Base-by-base conservation (phyloP, 495 filamentous ascomycete genomes). In the Aspergillus funiculosus region DNA sequence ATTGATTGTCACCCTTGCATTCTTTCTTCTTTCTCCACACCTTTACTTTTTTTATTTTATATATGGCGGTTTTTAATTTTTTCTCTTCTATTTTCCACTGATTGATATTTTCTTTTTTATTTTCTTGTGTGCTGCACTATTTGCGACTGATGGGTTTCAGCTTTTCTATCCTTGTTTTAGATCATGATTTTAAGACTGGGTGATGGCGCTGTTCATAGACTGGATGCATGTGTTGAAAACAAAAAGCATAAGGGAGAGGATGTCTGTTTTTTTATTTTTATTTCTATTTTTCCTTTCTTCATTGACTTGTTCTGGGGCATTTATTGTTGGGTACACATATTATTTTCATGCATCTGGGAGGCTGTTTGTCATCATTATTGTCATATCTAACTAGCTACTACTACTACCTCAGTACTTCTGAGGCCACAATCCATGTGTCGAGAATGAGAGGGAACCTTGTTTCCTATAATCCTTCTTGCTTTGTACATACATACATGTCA, bases 301-400 rank as follows among this genome's bases (percentile, higher is more conserved):
- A 44, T 49, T 49, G 18, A 50, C 52, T 27, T 51, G 45, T 30
- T 42, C 30, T 39, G 63, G 56, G 57, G 59, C 62, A 65, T 67
- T 55, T 28, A 42, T 60, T 27, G 38, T 39, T 57, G 42, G 39
- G 54, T 52, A 52, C 56, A 55, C 50, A 58, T 60, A 13, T 49
- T 48, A 58, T 58, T n/a, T 56, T 61, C 51, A 66, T 62, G 67
- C 67, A 70, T 70, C 61, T 62, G 61, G 63, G 67, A 63, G 64
- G 67, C 37, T 59, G 36, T 59, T 59, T 63, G 56, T 60, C 34
- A 53, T 52, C 57, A 53, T n/a, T n/a, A n/a, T n/a, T 43, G 45
- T 45, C 45, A 53, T 48, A 51, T 57, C 42, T 39, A 42, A 39
- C 41, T 53, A 45, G n/a, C n/a, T n/a, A n/a, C n/a, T n/a, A n/a